Evolutionary conservation across 768 basidiomycete genomes (phyloP).

Genomic region (Termitomyces sp.): DNA sequence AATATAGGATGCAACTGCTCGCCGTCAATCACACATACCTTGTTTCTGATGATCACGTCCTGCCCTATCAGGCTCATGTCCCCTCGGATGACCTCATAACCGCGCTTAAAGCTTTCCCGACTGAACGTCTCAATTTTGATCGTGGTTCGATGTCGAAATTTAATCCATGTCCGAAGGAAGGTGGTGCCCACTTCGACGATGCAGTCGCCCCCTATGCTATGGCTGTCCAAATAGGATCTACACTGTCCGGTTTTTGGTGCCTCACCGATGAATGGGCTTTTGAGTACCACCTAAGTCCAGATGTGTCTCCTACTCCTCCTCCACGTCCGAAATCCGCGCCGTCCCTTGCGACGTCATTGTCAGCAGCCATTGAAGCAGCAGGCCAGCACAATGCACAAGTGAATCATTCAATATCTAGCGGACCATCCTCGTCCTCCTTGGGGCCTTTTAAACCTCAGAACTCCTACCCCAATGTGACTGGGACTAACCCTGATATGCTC

Average conservation of each 20-base stretch:
- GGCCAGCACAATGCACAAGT: slow-evolving; percentile 35
- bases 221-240: slow-evolving; percentile 68
- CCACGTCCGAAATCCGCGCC: slow-evolving; percentile 9
- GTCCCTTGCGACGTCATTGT: slow-evolving; percentile 26
- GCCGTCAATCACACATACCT: slow-evolving; percentile 47
- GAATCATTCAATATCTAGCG: slow-evolving; percentile 3
- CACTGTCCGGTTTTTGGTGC: slow-evolving; percentile 62
- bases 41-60: slow-evolving; percentile 52
- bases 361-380: slow-evolving; percentile 44
- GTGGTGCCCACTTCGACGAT: slow-evolving; percentile 37
- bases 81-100: slow-evolving; percentile 50
- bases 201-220: slow-evolving; percentile 64
- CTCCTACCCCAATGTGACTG: slow-evolving; percentile 16
- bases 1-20: slow-evolving; percentile 69
- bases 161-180: slow-evolving; percentile 42
- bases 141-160: slow-evolving; percentile 40
- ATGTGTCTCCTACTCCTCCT: slow-evolving; percentile 12
- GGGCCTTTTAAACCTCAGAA: background rate
- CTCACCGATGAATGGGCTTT: slow-evolving; percentile 74
- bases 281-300: slow-evolving; percentile 40
- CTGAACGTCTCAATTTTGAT: slow-evolving; percentile 40
- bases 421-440: slow-evolving; percentile 5
- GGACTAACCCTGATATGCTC: slow-evolving; percentile 16
- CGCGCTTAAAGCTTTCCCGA: slow-evolving; percentile 42
- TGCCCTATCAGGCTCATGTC: slow-evolving; percentile 73